Evolutionary conservation across 306 rosid genomes (phyloP).

Genomic region (Inga laurina): DNA sequence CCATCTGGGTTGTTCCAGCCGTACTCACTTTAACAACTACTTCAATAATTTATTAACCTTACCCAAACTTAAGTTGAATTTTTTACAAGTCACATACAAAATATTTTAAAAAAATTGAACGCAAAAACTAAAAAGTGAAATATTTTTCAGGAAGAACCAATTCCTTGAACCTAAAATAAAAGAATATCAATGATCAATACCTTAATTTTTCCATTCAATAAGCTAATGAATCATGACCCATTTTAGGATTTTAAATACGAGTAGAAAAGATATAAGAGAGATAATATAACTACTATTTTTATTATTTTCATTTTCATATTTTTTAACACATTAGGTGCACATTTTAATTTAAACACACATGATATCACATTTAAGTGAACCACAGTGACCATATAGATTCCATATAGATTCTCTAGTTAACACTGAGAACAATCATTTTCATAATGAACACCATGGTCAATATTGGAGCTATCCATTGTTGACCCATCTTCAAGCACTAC

Average conservation of each 20-base stretch:
- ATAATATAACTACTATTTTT: neutral
- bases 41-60: no score
- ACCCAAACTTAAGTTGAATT: no score
- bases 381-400: neutral
- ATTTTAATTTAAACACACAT: neutral
- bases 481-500: constrained; percentile 3
- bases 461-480: constrained; percentile 9
- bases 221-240: neutral
- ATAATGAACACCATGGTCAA: neutral
- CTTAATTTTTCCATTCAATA: no score
- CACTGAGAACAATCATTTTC: constrained; percentile 14
- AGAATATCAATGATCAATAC: no score
- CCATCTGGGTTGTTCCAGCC: no score
- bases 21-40: no score
- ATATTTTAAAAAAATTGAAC: no score
- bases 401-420: neutral
- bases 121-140: no score
- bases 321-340: neutral
- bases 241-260: no score
- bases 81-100: no score
- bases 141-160: no score
- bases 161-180: no score
- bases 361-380: neutral
- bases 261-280: neutral
- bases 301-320: neutral